phyloP scores from a whole-genome alignment of 2,329 filamentous ascomycete genomes.

The Ascocoryne sarcoides region DNA sequence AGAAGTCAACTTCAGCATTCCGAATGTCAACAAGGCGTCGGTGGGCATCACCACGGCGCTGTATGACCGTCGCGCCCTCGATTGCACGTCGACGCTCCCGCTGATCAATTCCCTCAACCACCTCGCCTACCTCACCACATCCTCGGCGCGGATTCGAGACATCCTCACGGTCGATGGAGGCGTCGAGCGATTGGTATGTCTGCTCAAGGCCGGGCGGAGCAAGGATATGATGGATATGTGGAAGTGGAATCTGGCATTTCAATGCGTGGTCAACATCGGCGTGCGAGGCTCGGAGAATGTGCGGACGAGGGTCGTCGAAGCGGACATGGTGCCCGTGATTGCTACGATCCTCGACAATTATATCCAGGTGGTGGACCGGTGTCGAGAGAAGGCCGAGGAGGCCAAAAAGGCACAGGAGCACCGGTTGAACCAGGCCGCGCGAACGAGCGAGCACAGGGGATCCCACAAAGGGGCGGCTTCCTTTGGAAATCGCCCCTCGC shows the following conservation, averaged over 20 bases:
- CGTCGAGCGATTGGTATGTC: conserved; percentile 92
- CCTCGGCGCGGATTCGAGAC: conserved; percentile 91
- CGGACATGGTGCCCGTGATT: conserved; percentile 98
- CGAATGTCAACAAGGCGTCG: conserved; percentile 98
- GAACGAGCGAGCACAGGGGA: conserved; percentile 22
- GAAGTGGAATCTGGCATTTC: conserved; percentile 99
- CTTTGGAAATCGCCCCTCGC: conserved; percentile 44
- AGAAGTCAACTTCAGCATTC: conserved; percentile 99
- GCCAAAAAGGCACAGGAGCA: conserved; percentile 50
- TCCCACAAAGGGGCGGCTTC: conserved; percentile 28
- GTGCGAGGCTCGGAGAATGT: conserved; percentile 92
- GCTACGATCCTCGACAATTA: conserved; percentile 98
- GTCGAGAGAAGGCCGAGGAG: conserved; percentile 78
- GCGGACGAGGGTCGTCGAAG: conserved; percentile 89
- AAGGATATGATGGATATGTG: conserved; percentile 99
- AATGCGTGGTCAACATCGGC: conserved; percentile 98
- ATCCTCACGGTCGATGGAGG: conserved; percentile 98
- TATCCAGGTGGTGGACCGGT: conserved; percentile 90
- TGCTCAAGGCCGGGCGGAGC: conserved; percentile 92
- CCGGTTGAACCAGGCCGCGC: conserved; percentile 30
- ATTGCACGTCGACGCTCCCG: conserved; percentile 95
- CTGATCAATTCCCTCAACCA: conserved; percentile 99
- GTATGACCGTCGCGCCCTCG: conserved; percentile 92
- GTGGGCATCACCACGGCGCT: conserved; percentile 97
- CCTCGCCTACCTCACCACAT: conserved; percentile 95